Conservation (phyloP, 257 asterid species). For the Nicotiana sylvestris region DNA sequence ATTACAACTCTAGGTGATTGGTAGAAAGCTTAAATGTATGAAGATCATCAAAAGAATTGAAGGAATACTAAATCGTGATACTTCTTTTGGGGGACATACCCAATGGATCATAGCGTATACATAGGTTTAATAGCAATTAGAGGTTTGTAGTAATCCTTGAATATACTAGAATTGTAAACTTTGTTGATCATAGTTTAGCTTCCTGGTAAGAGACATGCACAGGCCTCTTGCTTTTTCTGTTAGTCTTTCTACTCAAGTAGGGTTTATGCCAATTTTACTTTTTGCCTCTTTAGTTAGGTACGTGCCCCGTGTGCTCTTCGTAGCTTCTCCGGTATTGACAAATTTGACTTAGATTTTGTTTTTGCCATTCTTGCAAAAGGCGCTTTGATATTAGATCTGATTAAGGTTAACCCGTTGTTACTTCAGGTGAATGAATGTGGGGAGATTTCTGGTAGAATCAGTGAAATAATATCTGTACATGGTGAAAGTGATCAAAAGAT, state of each 20-base stretch:
- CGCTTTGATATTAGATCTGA: not conserved
- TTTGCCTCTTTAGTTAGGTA: not conserved
- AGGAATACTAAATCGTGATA: not conserved
- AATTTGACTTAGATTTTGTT: not conserved
- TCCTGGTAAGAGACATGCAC: not conserved
- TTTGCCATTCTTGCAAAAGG: slow-evolving; percentile 6
- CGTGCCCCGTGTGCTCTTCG: not conserved
- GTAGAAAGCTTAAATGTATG: not conserved
- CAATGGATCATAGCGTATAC: not conserved
- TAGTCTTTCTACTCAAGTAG: not conserved
- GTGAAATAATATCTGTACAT: slow-evolving; percentile 71
- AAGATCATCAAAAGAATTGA: not conserved
- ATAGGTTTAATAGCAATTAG: not conserved
- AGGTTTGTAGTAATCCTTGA: not conserved
- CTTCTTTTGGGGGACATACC: not conserved
- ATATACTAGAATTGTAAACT: not conserved
- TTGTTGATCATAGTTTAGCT: slow-evolving; percentile 4
- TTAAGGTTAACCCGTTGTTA: slow-evolving; percentile 7
- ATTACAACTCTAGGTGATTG: not conserved
- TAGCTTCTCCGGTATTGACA: not conserved
- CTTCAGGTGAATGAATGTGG: slow-evolving; percentile 74
- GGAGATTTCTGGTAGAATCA: slow-evolving; percentile 59
- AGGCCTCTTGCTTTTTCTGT: not conserved
- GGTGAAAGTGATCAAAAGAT: slow-evolving; percentile 76
- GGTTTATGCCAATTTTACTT: not conserved